Conservation (phyloP, 306 rosid genomes). For the Hippophae tibetana region DNA sequence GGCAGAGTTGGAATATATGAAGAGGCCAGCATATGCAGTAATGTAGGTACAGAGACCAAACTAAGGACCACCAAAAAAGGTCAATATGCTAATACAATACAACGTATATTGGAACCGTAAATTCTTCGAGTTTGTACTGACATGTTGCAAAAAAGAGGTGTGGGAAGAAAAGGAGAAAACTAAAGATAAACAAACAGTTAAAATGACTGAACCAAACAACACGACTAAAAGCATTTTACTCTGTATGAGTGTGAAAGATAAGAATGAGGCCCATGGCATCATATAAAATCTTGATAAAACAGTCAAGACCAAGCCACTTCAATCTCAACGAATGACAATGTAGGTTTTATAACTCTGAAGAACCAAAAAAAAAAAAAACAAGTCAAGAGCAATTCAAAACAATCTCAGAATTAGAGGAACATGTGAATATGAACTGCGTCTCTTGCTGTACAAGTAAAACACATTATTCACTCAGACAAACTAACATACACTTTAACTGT, state of each 20-base stretch:
- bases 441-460: slow-evolving; percentile 9
- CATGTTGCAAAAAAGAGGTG: slow-evolving; percentile 4
- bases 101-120: not conserved
- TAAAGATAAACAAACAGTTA: slow-evolving; percentile 2
- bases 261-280: too few relatives aligned
- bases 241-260: slow-evolving; percentile 19
- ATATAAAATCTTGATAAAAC: slow-evolving; percentile 8
- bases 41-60: not conserved
- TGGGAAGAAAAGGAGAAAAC: slow-evolving; percentile 9
- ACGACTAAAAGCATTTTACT: slow-evolving; percentile 23
- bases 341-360: slow-evolving; percentile 3
- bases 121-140: slow-evolving; percentile 1
- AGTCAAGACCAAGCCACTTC: not conserved
- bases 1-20: slow-evolving; percentile 4
- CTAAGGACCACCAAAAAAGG: not conserved
- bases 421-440: slow-evolving; percentile 14
- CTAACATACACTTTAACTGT: slow-evolving; percentile 56
- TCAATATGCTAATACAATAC: not conserved
- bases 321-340: slow-evolving; percentile 3
- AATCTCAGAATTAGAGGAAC: slow-evolving; percentile 3
- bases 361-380: slow-evolving; percentile 9
- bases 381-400: slow-evolving; percentile 23
- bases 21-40: slow-evolving; percentile 1
- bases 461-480: slow-evolving; percentile 48
- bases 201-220: slow-evolving; percentile 13